Evolutionary conservation across 1,139 yeast species (phyloP), one percentile per base, ranked within the genome.

Genomic region (Blastobotrys aristatus): DNA sequence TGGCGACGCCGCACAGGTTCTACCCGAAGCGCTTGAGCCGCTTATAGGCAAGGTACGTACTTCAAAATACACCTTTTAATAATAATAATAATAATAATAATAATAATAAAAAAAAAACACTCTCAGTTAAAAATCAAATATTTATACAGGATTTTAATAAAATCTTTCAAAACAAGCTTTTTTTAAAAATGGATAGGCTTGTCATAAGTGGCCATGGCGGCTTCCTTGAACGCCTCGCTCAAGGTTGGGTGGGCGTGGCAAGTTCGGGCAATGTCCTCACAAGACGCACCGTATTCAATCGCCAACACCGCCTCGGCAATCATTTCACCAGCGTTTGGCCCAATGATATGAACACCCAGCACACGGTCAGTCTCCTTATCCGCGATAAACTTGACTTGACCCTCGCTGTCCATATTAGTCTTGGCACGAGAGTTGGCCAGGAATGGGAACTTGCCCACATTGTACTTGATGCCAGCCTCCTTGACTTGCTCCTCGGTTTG

Each of bases 271-370:
- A 94, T 77, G 66, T 94, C 99, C 74, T 94, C 99, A 50, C 97
- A 86, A 44, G 95, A 83, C 48, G 98, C 99, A 71, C 99, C 99
- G 72, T 94, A 94, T 75, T 94, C 99, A 58, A 94, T 72, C 45
- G 99, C 99, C 66, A 94, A 79, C 58, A 95, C 96, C 54, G 90
- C 97, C 75, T 94, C 98, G 57, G 96, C 97, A 67, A 94, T 92
- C 96, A 94, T 88, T 77, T 94, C 99, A 73, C 99, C 98, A 51
- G 99, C 99, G 65, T 87, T 88, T 60, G 98, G 87, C 61, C 98
- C 98, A 60, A 90, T 84, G 68, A 94, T 92, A 74, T 94, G 99
- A 55, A 87, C 92, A 69, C 98, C 99, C 60, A 94, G 76, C 38
- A 94, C 80, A 68, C 98, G 82, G 73, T 94, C 96, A 54, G 98